phyloP scores from a whole-genome alignment of 2,329 filamentous ascomycete genomes.

The Metarhizium rileyi region DNA sequence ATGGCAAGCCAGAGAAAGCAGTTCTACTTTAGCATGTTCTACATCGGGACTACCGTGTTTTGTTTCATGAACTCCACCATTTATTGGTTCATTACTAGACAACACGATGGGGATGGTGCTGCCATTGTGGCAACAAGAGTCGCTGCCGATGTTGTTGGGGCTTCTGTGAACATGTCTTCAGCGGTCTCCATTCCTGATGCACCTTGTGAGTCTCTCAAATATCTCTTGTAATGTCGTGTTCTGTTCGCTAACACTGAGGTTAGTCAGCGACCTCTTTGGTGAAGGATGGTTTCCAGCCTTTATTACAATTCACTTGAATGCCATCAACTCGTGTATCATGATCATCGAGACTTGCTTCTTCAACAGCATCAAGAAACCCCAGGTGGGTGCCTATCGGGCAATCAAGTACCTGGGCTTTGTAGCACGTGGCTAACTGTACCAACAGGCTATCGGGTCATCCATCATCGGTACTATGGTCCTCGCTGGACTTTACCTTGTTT shows the following conservation, averaged over 20 bases:
- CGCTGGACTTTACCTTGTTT: conserved; percentile 37
- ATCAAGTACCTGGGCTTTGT: neutral
- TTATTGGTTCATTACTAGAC: conserved; percentile 36
- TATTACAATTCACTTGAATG: conserved; percentile 36
- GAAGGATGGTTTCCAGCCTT: conserved; percentile 38
- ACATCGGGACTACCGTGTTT: conserved; percentile 35
- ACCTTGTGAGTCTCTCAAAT: conserved; percentile 14
- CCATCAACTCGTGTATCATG: conserved; percentile 32
- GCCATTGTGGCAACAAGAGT: neutral
- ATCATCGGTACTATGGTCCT: conserved; percentile 30
- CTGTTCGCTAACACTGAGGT: conserved; percentile 10
- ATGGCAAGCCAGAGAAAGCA: conserved; percentile 30
- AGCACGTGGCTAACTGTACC: conserved; percentile 8
- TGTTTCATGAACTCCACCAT: conserved; percentile 39
- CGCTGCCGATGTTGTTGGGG: neutral
- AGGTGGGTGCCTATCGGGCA: conserved; percentile 21
- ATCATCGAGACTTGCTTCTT: conserved; percentile 35
- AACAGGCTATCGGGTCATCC: conserved; percentile 35
- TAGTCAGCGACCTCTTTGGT: conserved; percentile 39
- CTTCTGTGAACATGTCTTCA: neutral
- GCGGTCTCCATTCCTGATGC: conserved; percentile 7
- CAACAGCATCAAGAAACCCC: conserved; percentile 44
- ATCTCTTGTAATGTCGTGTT: neutral
- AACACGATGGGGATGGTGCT: conserved; percentile 13
- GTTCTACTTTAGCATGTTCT: conserved; percentile 41